phyloP scores from a whole-genome alignment of 2,329 filamentous ascomycete genomes.

The Diaporthe capsici region DNA sequence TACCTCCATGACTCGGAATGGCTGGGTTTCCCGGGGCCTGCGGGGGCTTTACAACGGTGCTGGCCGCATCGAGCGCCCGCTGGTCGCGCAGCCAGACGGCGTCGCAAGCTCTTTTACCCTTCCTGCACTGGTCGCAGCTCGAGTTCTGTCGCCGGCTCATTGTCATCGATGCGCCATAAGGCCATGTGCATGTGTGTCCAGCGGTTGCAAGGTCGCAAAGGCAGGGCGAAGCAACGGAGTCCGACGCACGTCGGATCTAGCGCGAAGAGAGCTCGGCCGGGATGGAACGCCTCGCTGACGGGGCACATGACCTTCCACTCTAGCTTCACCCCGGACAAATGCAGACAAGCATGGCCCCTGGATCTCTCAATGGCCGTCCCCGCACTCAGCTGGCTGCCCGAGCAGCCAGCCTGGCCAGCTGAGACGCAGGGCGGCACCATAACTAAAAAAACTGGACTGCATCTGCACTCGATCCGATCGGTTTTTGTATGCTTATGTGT shows the following conservation, averaged over 20 bases:
- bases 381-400: not conserved
- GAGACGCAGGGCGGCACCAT: conserved; percentile 1
- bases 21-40: conserved; percentile 15
- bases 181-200: not conserved
- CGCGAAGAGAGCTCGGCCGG: conserved; percentile 21
- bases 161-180: conserved; percentile 15
- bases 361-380: not conserved
- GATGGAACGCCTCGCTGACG: conserved; percentile 27
- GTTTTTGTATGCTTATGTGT: too few species aligned
- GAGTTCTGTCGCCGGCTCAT: conserved; percentile 42
- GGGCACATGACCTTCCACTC: conserved; percentile 25
- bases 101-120: conserved; percentile 42
- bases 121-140: conserved; percentile 43
- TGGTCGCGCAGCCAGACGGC: conserved; percentile 40
- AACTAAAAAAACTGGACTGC: not conserved
- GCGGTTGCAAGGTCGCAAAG: conserved; percentile 12
- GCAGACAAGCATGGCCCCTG: conserved; percentile 28
- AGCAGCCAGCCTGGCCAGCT: not conserved
- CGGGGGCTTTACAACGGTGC: conserved; percentile 11
- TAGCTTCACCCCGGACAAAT: not conserved
- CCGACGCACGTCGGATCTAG: conserved; percentile 30
- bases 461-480: not conserved
- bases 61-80: not conserved
- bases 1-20: conserved; percentile 40
- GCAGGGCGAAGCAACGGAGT: conserved; percentile 13